Evolutionary conservation across 805 yeast species (phyloP), one percentile per base, ranked within the genome.

Genomic region (Candida maltosa): DNA sequence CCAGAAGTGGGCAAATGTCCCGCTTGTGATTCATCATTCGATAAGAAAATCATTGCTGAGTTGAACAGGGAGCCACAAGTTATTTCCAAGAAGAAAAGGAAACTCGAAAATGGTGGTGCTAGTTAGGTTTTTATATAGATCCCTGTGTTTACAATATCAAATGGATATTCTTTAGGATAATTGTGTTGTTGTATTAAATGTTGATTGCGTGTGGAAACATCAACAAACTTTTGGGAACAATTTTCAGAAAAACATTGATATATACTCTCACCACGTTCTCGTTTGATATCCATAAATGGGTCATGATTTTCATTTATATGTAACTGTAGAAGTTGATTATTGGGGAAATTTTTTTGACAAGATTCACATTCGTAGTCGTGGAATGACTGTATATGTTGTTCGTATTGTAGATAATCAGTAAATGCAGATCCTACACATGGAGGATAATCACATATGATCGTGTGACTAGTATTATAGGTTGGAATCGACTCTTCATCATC

Each of bases 11-110:
- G 75, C 30, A 66, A 58, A 40, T 93, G 98, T 54, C 96, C 97
- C 0, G 86, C 93, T 6, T 91, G 98, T 58, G 83, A 75, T 39
- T 80, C 94, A 4, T 66, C 66, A 33, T 91, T 86, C 55, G 95
- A 88, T 48, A 73, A 71, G 26, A 65, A 61, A 37, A 76, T 82
- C 3, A 60, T 87, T 21, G 68, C 66, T 5, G 77, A 74, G 43
- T 56, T 88, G 44, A 73, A 65, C 46, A 67, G 76, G 40, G 77
- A 71, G 40, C 91, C 94, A 1, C 70, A 63, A n/a, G 74, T 80
- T 6, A 49, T 60, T 4, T 51, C 55, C 9, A 59, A 56, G 41
- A 65, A 58, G 48, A 60, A 53, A 20, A 32, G 32, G 12, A 19
- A 29, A 29, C 20, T 25, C 14, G 25, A 15, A 18, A 5, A 7